Conservation (phyloP, 2,329 filamentous ascomycete species). For the Microcyclosporella mali region DNA sequence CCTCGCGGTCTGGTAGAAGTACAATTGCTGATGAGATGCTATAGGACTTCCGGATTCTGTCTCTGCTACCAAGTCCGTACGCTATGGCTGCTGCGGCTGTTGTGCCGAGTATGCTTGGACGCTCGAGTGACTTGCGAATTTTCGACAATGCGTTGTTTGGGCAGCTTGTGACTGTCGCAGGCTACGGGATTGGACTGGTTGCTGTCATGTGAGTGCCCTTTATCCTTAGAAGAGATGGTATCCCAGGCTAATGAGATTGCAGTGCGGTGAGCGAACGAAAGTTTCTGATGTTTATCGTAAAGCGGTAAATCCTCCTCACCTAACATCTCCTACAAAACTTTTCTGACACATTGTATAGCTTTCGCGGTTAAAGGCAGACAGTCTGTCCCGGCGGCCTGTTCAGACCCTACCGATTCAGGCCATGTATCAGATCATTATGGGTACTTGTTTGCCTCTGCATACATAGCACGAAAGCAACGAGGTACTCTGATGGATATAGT, state of each 20-base stretch:
- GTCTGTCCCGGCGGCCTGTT: no score
- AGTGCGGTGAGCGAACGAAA: no score
- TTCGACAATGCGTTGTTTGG: conserved; percentile 37
- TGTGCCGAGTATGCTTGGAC: conserved; percentile 34
- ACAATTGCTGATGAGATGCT: conserved; percentile 2
- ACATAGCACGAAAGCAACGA: no score
- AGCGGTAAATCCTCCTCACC: background rate
- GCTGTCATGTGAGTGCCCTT: conserved; percentile 33
- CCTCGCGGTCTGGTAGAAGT: background rate
- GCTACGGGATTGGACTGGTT: conserved; percentile 24
- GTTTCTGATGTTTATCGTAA: no score
- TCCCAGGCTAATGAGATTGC: background rate
- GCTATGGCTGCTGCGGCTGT: conserved; percentile 34
- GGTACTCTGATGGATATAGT: no score
- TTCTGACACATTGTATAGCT: no score
- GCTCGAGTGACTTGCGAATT: conserved; percentile 21
- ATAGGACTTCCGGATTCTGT: conserved; percentile 23
- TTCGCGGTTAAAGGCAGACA: no score
- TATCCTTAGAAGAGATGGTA: background rate
- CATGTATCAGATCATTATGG: no score
- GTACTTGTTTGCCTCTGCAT: no score
- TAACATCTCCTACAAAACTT: no score
- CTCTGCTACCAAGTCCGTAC: conserved; percentile 29
- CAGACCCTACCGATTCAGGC: no score
- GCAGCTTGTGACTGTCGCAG: conserved; percentile 36